These are phyloP conservation scores for Geopyxis carbonaria DNA, from an alignment of 495 filamentous ascomycete species.

Conservation along the genomic window DNA sequence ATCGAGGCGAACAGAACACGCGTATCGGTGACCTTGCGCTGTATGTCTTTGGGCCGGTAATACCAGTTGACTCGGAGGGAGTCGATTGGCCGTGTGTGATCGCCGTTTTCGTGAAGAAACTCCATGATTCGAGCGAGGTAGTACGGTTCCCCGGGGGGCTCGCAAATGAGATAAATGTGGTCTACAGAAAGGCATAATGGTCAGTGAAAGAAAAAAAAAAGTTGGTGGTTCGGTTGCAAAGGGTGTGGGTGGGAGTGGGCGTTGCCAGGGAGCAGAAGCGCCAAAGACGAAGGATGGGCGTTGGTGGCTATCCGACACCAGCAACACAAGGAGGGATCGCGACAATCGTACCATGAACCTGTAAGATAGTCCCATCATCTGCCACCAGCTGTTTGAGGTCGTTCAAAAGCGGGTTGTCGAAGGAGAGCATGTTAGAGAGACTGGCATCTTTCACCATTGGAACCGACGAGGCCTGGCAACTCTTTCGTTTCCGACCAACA, in stretches of 20 bases:
- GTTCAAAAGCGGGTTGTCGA: conserved; percentile 54
- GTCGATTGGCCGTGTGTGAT: conserved; percentile 57
- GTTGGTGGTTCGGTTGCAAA: conserved; percentile 1
- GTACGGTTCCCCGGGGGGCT: conserved; percentile 94
- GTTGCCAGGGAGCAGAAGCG: conserved; percentile 5
- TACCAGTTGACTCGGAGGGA: conserved; percentile 93
- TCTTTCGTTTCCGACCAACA: conserved; percentile 29
- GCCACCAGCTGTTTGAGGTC: conserved; percentile 68
- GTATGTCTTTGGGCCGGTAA: conserved; percentile 90
- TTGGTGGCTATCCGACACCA: background rate
- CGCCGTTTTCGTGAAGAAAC: conserved; percentile 67
- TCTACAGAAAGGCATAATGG: conserved; percentile 36
- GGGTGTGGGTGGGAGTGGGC: conserved; percentile 2
- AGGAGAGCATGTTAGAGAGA: conserved; percentile 66
- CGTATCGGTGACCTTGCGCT: conserved; percentile 74
- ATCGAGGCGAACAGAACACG: conserved; percentile 86
- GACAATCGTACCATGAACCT: conserved; percentile 67
- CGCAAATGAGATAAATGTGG: conserved; percentile 91
- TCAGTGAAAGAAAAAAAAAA: background rate
- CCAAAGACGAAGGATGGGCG: background rate
- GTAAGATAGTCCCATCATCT: conserved; percentile 74
- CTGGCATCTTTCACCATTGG: conserved; percentile 19
- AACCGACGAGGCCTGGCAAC: conserved; percentile 12
- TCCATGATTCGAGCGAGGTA: conserved; percentile 97
- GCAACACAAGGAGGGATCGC: conserved; percentile 8